Base-by-base conservation (phyloP, 2,329 filamentous ascomycete species). In the Gnomoniopsis smithogilvyi region DNA sequence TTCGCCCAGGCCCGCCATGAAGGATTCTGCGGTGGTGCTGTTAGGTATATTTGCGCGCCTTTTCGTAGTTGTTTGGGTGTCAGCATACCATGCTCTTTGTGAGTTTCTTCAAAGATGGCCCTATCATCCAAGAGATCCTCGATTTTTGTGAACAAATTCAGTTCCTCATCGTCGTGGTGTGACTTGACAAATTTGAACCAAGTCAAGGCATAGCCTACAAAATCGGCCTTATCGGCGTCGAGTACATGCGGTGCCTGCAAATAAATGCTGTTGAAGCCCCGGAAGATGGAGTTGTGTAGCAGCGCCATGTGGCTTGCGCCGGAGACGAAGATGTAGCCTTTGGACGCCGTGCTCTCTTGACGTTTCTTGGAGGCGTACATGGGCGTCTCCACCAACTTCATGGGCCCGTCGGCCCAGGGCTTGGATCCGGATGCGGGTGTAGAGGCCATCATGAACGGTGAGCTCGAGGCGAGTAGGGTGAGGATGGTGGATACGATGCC, bases 251-350 rank as follows among this genome's bases (percentile, higher is more conserved):
- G 76, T 1, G 82, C 83, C 68, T 87, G 85, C 45, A 80, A 77
- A 68, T 82, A 85, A 67, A 88, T 85, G 66, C 78, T 81, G 70
- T 88, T 88, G 74, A 83, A 85, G 56, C 83, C 82, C 46, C 85
- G 82, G 63, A 87, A 80, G 65, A 88, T 81, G 58, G 80, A 74
- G 66, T 88, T 88, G 75, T 88, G 84, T 52, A 85, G 73, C 54
- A 86, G 69, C 3, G 78, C 76, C 84, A 86, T 87, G 70, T 87
- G 81, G 17, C 82, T 84, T 0, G 84, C 83, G 22, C 81, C 81
- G 3, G 12, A 0, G 76, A 77, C 1, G 81, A 84, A 69, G 85
- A 86, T 63, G 84, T 74, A 65, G 86, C 82, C 41, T 79, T 80
- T 79, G 83, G 61, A 22, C 15, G 8, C 19, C 3, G 33, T 47